Base-by-base conservation (phyloP, 257 asterid species). In the Scutellaria barbata region DNA sequence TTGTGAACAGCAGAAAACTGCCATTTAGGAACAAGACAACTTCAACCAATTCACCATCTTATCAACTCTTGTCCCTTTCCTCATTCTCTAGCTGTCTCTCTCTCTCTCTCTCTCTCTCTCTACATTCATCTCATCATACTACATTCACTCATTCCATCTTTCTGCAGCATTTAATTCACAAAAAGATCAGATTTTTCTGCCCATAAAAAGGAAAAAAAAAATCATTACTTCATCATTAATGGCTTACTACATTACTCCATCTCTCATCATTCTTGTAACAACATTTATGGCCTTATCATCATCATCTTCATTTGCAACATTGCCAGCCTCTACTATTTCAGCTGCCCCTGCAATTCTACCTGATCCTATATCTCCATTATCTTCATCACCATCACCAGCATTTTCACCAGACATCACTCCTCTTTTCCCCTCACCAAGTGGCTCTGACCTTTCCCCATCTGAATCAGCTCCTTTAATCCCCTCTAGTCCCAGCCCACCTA, bases 401-500 rank as follows among this genome's bases (percentile, higher is more conserved):
- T 66, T 82, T 25, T 90, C 98, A 11, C 98, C 97, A n/a, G 97
- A 92, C 69, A 83, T 84, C 9, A 53, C 74, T 58, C 98, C 98
- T 48, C 83, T 86, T 12, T 87, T 90, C 71, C 98, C 98, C 43
- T 80, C 96, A 5, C 90, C 96, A 0, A 84, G 88, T 51, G 96
- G 90, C 64, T 52, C 97, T 3, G 86, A 76, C 58, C 89, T 87
- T 37, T 75, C 98, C 63, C 98, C 98, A 6, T 71, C 72, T 40
- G 94, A 89, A 5, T 83, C 89, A 60, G 60, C 84, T 20, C 97
- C 96, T 16, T 82, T 86, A 10, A 89, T 90, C 39, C 95, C 98
- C 58, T 89, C 98, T 5, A 93, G 94, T 72, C 98, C 89, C n/a
- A 93, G 98, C 81, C 96, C 97, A n/a, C 98, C 98, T 0, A 90